Conservation (phyloP, 1,139 yeast species). For the Zygosaccharomyces sapae region DNA sequence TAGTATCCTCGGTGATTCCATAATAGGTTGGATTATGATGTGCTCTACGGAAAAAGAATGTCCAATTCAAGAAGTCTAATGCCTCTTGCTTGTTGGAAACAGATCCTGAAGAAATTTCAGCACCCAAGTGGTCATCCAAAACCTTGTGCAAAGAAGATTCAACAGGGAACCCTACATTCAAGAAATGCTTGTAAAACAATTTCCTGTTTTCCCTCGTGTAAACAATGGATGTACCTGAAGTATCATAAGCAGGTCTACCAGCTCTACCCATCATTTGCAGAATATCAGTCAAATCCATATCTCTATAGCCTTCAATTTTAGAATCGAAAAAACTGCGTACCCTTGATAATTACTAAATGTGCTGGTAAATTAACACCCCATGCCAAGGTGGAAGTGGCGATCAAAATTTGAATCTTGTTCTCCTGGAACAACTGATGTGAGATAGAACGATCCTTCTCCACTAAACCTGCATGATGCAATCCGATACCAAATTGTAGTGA, state of each 20-base stretch:
- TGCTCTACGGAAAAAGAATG: conserved; percentile 86
- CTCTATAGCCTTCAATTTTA: conserved; percentile 49
- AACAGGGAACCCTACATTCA: conserved; percentile 95
- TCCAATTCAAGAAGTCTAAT: conserved; percentile 89
- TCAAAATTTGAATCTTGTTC: conserved; percentile 80
- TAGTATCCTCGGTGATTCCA: conserved; percentile 65
- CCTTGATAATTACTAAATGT: conserved; percentile 54
- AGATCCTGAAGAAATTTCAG: conserved; percentile 89
- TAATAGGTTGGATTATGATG: conserved; percentile 95
- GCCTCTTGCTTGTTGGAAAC: conserved; percentile 82
- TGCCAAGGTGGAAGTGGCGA: conserved; percentile 91
- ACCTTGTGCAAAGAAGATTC: conserved; percentile 93
- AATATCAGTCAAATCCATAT: conserved; percentile 71
- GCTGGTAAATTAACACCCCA: conserved; percentile 63
- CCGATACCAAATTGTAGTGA: conserved; percentile 95
- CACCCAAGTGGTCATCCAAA: conserved; percentile 91
- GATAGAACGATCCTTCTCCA: conserved; percentile 80
- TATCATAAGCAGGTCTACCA: conserved; percentile 95
- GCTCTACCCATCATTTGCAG: conserved; percentile 68
- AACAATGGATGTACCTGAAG: conserved; percentile 91
- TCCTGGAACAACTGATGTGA: conserved; percentile 82
- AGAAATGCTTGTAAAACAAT: conserved; percentile 86
- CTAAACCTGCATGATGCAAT: conserved; percentile 94
- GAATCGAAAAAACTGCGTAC: conserved; percentile 49
- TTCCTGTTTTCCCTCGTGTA: conserved; percentile 90